phyloP scores from a whole-genome alignment of 306 rosid species.

The Glycine tomentella region DNA sequence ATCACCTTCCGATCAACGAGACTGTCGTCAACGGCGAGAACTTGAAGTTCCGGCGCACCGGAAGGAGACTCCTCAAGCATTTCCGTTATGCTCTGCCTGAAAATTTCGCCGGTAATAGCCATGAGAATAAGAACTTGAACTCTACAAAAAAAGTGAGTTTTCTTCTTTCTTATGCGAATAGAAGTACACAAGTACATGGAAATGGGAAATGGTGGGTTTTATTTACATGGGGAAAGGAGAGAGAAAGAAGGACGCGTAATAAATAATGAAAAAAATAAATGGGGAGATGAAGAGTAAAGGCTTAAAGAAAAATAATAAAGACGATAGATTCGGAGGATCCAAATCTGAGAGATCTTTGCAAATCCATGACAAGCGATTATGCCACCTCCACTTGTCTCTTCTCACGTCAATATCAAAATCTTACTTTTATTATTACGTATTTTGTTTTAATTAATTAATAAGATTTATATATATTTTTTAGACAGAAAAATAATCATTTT shows the following conservation, averaged over 20 bases:
- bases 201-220: slow-evolving; percentile 7
- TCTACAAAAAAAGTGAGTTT: neutral
- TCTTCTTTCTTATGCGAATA: neutral
- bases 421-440: neutral
- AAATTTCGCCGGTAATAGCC: slow-evolving; percentile 57
- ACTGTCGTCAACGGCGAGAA: slow-evolving; percentile 93
- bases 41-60: slow-evolving; percentile 62
- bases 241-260: neutral
- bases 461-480: too few relatives aligned
- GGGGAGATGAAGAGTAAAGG: slow-evolving; percentile 6
- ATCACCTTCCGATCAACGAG: slow-evolving; percentile 85
- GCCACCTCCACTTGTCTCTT: slow-evolving; percentile 63
- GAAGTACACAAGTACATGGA: neutral
- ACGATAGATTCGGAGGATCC: slow-evolving; percentile 88
- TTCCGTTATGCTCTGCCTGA: slow-evolving; percentile 54
- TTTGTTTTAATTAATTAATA: too few relatives aligned
- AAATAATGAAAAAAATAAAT: neutral
- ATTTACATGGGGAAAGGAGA: neutral
- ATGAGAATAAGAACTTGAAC: slow-evolving; percentile 30
- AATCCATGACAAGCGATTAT: slow-evolving; percentile 62
- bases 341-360: slow-evolving; percentile 75
- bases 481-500: too few relatives aligned
- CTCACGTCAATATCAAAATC: slow-evolving; percentile 61
- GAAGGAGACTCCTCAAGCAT: slow-evolving; percentile 46
- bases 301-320: slow-evolving; percentile 56